Conservation (phyloP, 2,329 filamentous ascomycete species). For the Chaetomiaceae sp. region DNA sequence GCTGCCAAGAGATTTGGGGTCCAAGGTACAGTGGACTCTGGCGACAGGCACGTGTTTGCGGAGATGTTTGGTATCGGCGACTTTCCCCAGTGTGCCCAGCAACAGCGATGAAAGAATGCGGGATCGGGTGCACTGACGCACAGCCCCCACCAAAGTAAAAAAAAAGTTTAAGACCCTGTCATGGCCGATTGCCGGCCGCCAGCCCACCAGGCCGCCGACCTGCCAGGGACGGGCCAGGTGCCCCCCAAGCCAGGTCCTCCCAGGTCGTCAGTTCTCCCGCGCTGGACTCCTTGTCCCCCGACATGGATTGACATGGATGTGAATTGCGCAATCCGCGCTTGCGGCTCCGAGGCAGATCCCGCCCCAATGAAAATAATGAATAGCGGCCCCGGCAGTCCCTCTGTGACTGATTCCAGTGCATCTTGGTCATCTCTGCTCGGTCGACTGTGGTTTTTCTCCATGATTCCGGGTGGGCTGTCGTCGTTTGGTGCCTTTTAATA, state of each 20-base stretch:
- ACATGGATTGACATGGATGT: constrained; percentile 5
- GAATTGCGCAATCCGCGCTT: constrained; percentile 28
- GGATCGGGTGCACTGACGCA: constrained; percentile 13
- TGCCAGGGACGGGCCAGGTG: too few species aligned
- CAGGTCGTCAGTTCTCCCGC: too few species aligned
- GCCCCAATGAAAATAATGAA: constrained; percentile 5
- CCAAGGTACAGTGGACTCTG: neutral
- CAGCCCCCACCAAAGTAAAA: neutral
- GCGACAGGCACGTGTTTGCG: neutral
- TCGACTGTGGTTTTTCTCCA: neutral
- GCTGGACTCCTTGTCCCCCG: neutral
- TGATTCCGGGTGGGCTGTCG: constrained; percentile 7
- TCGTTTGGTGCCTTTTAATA: neutral
- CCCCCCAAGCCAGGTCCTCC: too few species aligned
- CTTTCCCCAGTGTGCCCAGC: neutral
- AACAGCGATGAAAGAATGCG: too few species aligned
- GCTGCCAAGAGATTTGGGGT: constrained; percentile 16
- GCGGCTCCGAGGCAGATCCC: constrained; percentile 16
- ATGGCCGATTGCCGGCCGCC: constrained; percentile 25
- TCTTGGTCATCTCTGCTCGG: neutral
- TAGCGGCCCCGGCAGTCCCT: neutral
- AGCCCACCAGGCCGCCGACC: too few species aligned
- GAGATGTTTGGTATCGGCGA: neutral
- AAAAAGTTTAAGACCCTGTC: neutral
- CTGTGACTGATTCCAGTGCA: neutral